These are phyloP conservation scores for Phialophora expanda DNA, from an alignment of 2,329 filamentous ascomycete species.

Conservation along the genomic window DNA sequence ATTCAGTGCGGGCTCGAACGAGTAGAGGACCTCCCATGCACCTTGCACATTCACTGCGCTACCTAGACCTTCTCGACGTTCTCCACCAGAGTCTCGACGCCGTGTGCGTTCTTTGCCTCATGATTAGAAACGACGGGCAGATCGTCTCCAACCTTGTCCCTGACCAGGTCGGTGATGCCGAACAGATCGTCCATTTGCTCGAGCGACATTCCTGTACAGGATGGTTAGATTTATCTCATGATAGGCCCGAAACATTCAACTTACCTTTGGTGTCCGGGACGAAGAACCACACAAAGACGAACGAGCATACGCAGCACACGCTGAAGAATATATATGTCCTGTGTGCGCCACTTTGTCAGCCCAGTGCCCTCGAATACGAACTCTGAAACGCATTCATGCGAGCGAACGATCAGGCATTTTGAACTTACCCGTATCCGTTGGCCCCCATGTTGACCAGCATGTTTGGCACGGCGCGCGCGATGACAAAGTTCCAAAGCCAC, in stretches of 20 bases:
- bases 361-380: too few species aligned
- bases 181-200: conserved; percentile 72
- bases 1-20: too few species aligned
- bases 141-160: conserved; percentile 5
- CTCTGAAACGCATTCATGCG: too few species aligned
- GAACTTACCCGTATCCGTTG: conserved; percentile 17
- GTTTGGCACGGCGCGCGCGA: conserved; percentile 55
- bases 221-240: too few species aligned
- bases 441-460: conserved; percentile 58
- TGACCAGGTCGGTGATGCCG: conserved; percentile 50
- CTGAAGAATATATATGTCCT: conserved; percentile 73
- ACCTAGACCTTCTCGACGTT: conserved; percentile 39
- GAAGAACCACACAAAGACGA: conserved; percentile 64
- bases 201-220: conserved; percentile 43
- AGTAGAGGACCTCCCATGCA: too few species aligned
- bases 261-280: conserved; percentile 75
- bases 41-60: background rate
- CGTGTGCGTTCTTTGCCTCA: background rate
- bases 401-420: too few species aligned
- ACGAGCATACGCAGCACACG: conserved; percentile 9
- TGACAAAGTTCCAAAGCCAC: conserved; percentile 76
- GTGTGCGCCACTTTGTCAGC: conserved; percentile 34
- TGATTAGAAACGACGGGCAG: background rate
- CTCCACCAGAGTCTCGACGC: conserved; percentile 13
- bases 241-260: too few species aligned